A percentile compares a stretch with the other conserved stretches of the same genome.
phyloP scores from a whole-genome alignment of 352 stramenopile species.

The Plasmopara muralis region DNA sequence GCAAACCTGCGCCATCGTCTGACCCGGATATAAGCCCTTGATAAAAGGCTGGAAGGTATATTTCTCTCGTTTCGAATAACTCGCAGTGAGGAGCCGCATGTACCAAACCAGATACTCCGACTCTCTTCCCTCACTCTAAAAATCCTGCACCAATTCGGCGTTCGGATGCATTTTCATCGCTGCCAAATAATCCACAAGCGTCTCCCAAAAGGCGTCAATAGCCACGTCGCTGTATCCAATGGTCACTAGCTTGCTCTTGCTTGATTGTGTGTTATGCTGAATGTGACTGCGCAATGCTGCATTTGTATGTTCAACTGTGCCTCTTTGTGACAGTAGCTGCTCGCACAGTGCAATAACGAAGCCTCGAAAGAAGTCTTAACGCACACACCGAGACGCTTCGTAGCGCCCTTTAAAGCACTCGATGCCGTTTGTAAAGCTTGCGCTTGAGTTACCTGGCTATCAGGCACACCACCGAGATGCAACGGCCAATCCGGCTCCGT shows the following conservation, averaged over 20 bases:
- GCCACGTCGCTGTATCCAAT: conserved; percentile 89
- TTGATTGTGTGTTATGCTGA: conserved; percentile 54
- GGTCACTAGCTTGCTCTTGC: conserved; percentile 62
- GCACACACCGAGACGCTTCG: conserved; percentile 68
- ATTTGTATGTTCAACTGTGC: conserved; percentile 15
- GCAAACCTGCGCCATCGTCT: conserved; percentile 82
- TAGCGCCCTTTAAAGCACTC: conserved; percentile 59
- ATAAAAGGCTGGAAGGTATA: conserved; percentile 89
- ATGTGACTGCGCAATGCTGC: conserved; percentile 32
- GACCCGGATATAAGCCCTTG: conserved; percentile 65
- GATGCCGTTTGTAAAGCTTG: conserved; percentile 67
- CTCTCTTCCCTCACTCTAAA: conserved; percentile 81
- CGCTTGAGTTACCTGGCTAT: conserved; percentile 60
- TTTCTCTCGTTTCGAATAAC: conserved; percentile 81
- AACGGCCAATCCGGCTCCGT: neutral
- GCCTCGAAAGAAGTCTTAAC: conserved; percentile 86
- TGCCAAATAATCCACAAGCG: conserved; percentile 84
- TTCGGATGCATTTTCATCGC: conserved; percentile 71
- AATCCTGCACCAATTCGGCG: conserved; percentile 63
- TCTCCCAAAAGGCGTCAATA: conserved; percentile 92
- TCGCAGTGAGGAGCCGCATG: conserved; percentile 73
- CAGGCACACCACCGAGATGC: conserved; percentile 45
- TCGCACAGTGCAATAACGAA: conserved; percentile 88
- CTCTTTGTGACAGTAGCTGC: conserved; percentile 38
- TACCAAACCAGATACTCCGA: conserved; percentile 88